A percentile compares a stretch with the other conserved stretches of the same genome.
Evolutionary conservation across 345 rosid species (phyloP).

Genomic region (Aquilaria sinensis): DNA sequence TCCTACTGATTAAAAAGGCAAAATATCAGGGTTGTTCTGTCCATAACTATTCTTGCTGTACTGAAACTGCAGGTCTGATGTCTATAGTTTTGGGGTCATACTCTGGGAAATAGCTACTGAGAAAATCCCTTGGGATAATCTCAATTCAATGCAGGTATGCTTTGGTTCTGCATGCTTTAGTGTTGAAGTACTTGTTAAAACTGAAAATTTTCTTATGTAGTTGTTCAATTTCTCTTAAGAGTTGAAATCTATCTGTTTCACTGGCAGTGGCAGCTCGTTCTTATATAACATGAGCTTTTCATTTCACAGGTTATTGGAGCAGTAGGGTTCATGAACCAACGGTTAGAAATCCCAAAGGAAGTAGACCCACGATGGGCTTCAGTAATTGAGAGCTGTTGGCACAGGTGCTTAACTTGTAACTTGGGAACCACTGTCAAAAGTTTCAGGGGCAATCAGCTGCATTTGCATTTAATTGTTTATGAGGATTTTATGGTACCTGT

Average conservation of each 20-base stretch:
- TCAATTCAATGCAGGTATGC: conserved; percentile 88
- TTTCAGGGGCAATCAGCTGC: too few relatives aligned
- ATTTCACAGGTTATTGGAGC: conserved; percentile 84
- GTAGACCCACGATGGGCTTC: conserved; percentile 81
- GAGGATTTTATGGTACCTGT: too few relatives aligned
- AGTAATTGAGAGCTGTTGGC: conserved; percentile 90
- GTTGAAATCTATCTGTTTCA: not conserved
- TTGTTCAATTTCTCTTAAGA: too few relatives aligned
- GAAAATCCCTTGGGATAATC: conserved; percentile 97
- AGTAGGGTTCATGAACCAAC: conserved; percentile 96
- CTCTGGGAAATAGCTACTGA: conserved; percentile 95
- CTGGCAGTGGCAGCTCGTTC: not conserved
- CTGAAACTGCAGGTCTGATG: conserved; percentile 61
- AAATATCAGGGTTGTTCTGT: not conserved
- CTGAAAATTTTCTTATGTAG: not conserved
- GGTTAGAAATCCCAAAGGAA: conserved; percentile 77
- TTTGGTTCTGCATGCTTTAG: conserved; percentile 12
- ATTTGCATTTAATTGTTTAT: too few relatives aligned
- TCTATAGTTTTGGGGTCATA: conserved; percentile 93
- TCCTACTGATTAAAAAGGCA: not conserved
- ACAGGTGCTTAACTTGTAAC: conserved; percentile 43
- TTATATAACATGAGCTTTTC: conserved; percentile 3
- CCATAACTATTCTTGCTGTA: conserved; percentile 12
- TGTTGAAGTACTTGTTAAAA: not conserved
- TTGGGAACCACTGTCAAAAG: conserved; percentile 32